Evolutionary conservation across 306 rosid species (phyloP).

Genomic region (Trifolium repens): DNA sequence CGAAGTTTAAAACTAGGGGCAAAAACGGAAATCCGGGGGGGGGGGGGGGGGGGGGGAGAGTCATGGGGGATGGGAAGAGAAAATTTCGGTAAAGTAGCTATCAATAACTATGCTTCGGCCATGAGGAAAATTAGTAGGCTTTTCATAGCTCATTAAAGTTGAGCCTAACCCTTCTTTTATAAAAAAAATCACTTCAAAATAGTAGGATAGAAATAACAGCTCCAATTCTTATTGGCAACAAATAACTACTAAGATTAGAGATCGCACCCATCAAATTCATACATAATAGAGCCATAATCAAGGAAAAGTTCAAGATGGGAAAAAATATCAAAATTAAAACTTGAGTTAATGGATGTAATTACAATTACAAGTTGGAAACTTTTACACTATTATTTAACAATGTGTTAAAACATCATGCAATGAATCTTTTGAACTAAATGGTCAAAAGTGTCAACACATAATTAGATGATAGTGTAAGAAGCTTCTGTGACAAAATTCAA

Average conservation of each 20-base stretch:
- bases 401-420: not conserved
- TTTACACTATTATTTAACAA: not conserved
- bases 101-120: no score
- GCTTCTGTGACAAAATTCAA: conserved; percentile 1
- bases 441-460: conserved; percentile 1
- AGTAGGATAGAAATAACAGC: not conserved
- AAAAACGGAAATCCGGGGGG: no score
- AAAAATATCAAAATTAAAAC: conserved; percentile 6
- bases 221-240: no score
- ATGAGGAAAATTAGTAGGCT: no score
- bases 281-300: not conserved
- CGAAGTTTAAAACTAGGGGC: no score
- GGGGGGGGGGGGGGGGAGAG: no score
- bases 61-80: no score
- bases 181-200: not conserved
- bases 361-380: conserved; percentile 19
- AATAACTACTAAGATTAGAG: no score
- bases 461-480: conserved; percentile 15
- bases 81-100: no score
- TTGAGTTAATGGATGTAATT: not conserved
- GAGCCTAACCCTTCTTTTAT: not conserved
- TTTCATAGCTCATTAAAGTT: no score
- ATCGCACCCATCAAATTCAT: not conserved
- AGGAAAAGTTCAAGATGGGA: not conserved
- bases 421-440: not conserved